Conservation (phyloP, 2,329 filamentous ascomycete genomes). For the Talaromyces albobiverticillius region DNA sequence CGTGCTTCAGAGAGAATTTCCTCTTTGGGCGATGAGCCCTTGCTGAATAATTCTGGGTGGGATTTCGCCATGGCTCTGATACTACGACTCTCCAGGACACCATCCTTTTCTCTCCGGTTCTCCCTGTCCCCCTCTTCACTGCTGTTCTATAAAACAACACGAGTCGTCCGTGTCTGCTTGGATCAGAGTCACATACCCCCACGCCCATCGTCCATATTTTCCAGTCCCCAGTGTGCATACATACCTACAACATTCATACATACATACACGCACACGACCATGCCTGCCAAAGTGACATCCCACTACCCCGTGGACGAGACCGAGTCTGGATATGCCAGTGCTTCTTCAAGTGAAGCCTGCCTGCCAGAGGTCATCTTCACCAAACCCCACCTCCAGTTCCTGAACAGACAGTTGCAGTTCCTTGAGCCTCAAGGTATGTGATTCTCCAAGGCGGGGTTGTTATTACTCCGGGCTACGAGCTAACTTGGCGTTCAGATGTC, state of each 20-base stretch:
- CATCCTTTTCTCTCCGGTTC: background rate
- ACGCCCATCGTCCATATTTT: background rate
- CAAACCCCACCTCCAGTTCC: constrained; percentile 79
- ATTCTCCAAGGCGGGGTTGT: constrained; percentile 11
- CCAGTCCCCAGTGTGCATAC: background rate
- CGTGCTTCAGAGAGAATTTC: constrained; percentile 30
- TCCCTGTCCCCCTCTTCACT: background rate
- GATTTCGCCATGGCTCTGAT: constrained; percentile 1
- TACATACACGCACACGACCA: constrained; percentile 19
- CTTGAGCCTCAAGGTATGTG: constrained; percentile 71
- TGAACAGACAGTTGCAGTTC: constrained; percentile 84
- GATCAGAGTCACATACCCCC: background rate
- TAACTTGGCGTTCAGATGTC: constrained; percentile 57
- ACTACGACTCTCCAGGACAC: background rate
- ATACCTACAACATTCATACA: background rate
- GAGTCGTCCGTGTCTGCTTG: background rate
- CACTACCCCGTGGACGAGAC: constrained; percentile 62
- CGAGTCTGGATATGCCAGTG: constrained; percentile 75
- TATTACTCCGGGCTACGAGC: constrained; percentile 13
- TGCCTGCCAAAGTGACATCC: constrained; percentile 37
- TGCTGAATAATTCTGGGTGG: constrained; percentile 11
- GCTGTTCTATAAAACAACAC: background rate
- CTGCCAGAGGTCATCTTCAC: constrained; percentile 82
- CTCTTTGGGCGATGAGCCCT: constrained; percentile 13
- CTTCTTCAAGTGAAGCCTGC: constrained; percentile 58